A percentile compares a stretch with the other conserved stretches of the same genome.
phyloP scores from a whole-genome alignment of 208 protist genomes.

The Trypanosoma vivax region DNA sequence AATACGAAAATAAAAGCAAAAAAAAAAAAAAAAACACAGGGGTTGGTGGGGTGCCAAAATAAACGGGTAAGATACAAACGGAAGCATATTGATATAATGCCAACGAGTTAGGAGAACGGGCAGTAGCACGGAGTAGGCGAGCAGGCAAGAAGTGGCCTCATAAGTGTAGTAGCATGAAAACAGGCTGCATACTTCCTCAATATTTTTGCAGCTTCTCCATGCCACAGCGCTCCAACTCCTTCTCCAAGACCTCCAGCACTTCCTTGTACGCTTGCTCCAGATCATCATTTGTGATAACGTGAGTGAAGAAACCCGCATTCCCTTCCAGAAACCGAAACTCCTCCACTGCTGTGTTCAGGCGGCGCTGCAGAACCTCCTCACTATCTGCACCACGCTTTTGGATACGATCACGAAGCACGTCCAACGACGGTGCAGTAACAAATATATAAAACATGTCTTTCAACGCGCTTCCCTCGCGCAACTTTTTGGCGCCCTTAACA shows the following conservation, averaged over 20 bases:
- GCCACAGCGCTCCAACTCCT: constrained; percentile 38
- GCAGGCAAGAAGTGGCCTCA: too few relatives aligned
- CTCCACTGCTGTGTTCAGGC: constrained; percentile 61
- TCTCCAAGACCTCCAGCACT: constrained; percentile 44
- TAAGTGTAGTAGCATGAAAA: too few relatives aligned
- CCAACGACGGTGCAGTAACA: constrained; percentile 61
- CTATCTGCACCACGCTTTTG: constrained; percentile 63
- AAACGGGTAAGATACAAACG: too few relatives aligned
- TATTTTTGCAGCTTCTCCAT: constrained; percentile 24
- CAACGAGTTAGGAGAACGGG: too few relatives aligned
- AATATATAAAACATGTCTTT: constrained; percentile 68
- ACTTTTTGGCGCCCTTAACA: constrained; percentile 83
- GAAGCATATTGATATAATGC: too few relatives aligned
- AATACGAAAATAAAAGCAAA: constrained; percentile 5
- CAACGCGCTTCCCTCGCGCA: constrained; percentile 23
- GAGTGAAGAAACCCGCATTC: constrained; percentile 63
- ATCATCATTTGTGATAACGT: constrained; percentile 70
- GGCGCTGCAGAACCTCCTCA: constrained; percentile 60
- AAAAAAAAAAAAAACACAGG: not conserved
- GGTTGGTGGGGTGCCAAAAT: too few relatives aligned
- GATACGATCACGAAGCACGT: constrained; percentile 77
- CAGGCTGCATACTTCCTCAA: not conserved
- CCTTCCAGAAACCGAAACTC: constrained; percentile 73
- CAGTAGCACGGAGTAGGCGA: too few relatives aligned
- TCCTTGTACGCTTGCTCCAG: constrained; percentile 55